Evolutionary conservation across 139 green algal genomes (phyloP), one percentile per base, ranked within the genome.

Genomic region (Volvox reticuliferus): DNA sequence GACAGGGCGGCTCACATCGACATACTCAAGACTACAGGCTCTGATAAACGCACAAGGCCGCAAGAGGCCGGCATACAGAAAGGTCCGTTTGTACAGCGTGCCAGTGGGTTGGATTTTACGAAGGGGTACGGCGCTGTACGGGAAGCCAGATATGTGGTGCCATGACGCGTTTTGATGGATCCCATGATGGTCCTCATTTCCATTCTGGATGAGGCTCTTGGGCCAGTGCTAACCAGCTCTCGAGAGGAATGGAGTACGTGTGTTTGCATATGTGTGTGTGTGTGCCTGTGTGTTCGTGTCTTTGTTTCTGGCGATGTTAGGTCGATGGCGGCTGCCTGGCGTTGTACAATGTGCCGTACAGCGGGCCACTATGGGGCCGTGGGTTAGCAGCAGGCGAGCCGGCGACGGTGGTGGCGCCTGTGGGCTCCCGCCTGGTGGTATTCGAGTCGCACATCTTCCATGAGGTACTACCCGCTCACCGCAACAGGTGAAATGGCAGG

Each of bases 391-490:
- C 55, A 2, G 88, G 86, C 32, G 94, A 95, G 69, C 91, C 89
- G 20, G 92, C 89, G 2, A 85, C 79, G 0, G n/a, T 96, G 33
- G 87, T 97, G 12, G 73, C 94, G 1, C 95, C 96, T 0, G 0
- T 96, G 67, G 93, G 89, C 12, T 95, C 94, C 12, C 89, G 95
- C 21, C 91, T 98, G 86, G 88, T 97, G 69, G 75, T 98, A 67
- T 97, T 97, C 90, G 90, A 97, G n/a, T 94, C 89, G 28, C 67
- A 85, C 22, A 50, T 97, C 14, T 73, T 91, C 26, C 96, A 98
- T 79, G 96, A 98, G 92, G 96, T 98, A 82, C 81, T 98, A 84
- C 96, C 96, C 2, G 36, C 91, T 2, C 84, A 95, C 32, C 88
- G 82, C 14, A 62, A 88, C 50, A 92, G 94, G 84, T 94, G 79